A percentile compares a stretch with the other conserved stretches of the same genome.
Conservation (phyloP, 1,139 yeast genomes). For the Pichia sp. region DNA sequence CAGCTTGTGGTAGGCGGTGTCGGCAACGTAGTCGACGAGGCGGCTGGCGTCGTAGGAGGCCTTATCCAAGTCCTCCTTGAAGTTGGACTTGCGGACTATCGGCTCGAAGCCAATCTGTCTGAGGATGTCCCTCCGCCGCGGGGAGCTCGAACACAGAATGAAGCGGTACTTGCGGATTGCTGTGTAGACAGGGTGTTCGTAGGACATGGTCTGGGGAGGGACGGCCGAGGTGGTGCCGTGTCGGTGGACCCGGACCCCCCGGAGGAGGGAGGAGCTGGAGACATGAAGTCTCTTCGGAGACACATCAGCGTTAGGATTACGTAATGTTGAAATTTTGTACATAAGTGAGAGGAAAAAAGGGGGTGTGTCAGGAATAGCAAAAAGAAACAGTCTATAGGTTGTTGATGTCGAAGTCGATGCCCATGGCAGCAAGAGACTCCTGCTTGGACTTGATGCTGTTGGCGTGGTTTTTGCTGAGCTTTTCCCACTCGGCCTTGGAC, state of each 20-base stretch:
- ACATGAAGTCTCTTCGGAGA: no score
- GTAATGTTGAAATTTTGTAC: background rate
- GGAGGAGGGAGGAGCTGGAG: no score
- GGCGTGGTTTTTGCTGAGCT: slow-evolving; percentile 47
- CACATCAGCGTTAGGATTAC: no score
- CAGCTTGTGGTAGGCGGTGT: slow-evolving; percentile 67
- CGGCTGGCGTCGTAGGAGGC: slow-evolving; percentile 34
- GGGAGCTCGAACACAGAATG: slow-evolving; percentile 83
- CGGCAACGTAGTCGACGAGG: slow-evolving; percentile 54
- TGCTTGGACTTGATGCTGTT: slow-evolving; percentile 40
- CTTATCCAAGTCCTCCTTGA: slow-evolving; percentile 72
- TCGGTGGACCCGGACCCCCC: no score
- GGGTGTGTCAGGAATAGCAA: background rate
- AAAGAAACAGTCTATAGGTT: slow-evolving; percentile 16
- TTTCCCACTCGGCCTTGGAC: slow-evolving; percentile 56
- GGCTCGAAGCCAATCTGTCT: slow-evolving; percentile 57
- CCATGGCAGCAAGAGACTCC: slow-evolving; percentile 47
- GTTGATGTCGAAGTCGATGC: slow-evolving; percentile 46
- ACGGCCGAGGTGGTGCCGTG: no score
- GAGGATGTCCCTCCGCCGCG: slow-evolving; percentile 69
- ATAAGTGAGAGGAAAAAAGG: background rate
- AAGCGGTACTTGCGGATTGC: slow-evolving; percentile 34
- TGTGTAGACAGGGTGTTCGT: slow-evolving; percentile 25
- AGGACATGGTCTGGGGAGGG: background rate
- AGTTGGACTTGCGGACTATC: slow-evolving; percentile 52